Evolutionary conservation across 345 rosid species (phyloP), one percentile per base, ranked within the genome.

Genomic region (Angophora floribunda): DNA sequence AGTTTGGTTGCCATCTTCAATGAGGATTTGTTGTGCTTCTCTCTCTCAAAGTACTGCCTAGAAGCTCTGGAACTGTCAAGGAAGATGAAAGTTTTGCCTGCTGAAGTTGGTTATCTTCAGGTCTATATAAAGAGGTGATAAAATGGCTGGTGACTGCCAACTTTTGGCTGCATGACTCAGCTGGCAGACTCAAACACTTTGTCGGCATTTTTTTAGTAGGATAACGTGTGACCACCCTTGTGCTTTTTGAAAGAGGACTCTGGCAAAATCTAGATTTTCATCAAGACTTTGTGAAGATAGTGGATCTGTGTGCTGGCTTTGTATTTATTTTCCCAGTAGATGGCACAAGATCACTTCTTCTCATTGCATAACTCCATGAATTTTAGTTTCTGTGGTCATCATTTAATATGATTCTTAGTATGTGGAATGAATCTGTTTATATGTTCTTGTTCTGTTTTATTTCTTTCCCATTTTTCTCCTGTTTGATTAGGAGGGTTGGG

Each of bases 131-230:
- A 70, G 61, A 87, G 88, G 85, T 30, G 16, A 85, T 32, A 45
- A 32, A 41, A 52, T 45, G 16, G 44, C 63, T 36, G 87, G 87
- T 19, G 65, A 32, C n/a, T 85, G 10, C 67, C 65, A 13, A 36
- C 82, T 87, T 79, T 55, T 78, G 26, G 59, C 5, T 87, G 86
- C 87, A 85, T 85, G 89, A 88, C 87, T 88, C 87, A 41, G 53
- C 49, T 36, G 87, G 61, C 30, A 16, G n/a, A 30, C 24, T 11
- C 63, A 84, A 24, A 41, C 86, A 47, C 86, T 49, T n/a, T 7
- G 86, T 51, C 19, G 41, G 52, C 15, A 24, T 85, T 45, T 45
- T 22, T 45, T 6, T 12, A 13, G 51, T 51, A n/a, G 86, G 55
- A 85, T 85, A 28, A 85, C 13, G 86, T 30, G 55, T 26, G 86